phyloP scores from a whole-genome alignment of 345 rosid species.

The Microcos paniculata region DNA sequence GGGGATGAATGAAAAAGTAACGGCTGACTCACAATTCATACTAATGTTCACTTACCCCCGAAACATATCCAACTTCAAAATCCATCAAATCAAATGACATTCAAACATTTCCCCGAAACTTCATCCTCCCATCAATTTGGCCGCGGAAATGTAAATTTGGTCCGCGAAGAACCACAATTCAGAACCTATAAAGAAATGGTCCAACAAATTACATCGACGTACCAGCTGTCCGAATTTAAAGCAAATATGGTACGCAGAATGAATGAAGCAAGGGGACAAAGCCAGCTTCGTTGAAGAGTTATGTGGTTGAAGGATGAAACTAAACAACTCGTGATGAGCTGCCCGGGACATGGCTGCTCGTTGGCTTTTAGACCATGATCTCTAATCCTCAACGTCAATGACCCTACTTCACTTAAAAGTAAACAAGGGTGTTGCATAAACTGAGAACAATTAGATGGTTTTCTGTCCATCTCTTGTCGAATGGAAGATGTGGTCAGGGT shows the following conservation, averaged over 20 bases:
- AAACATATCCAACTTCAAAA: background rate
- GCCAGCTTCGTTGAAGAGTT: constrained; percentile 2
- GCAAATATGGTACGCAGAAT: background rate
- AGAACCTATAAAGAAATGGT: background rate
- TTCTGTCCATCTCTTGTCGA: background rate
- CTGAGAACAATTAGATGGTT: background rate
- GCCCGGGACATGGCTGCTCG: constrained; percentile 10
- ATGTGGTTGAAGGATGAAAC: background rate
- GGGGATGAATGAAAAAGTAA: too few species aligned
- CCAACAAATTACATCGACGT: constrained; percentile 5
- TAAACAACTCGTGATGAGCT: background rate
- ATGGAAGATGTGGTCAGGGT: too few species aligned
- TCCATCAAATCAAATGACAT: background rate
- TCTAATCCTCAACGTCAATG: background rate
- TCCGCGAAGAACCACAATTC: background rate
- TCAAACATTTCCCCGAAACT: constrained; percentile 13
- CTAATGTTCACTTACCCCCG: background rate
- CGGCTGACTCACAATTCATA: too few species aligned
- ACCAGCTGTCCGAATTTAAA: constrained; percentile 13
- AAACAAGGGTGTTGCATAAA: background rate
- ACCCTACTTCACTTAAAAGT: background rate
- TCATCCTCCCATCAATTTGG: background rate
- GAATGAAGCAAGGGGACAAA: background rate
- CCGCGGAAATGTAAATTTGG: background rate
- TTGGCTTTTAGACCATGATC: background rate